Evolutionary conservation across 83 land plant genomes (phyloP), one percentile per base, ranked within the genome.

Genomic region (Larix sibirica): DNA sequence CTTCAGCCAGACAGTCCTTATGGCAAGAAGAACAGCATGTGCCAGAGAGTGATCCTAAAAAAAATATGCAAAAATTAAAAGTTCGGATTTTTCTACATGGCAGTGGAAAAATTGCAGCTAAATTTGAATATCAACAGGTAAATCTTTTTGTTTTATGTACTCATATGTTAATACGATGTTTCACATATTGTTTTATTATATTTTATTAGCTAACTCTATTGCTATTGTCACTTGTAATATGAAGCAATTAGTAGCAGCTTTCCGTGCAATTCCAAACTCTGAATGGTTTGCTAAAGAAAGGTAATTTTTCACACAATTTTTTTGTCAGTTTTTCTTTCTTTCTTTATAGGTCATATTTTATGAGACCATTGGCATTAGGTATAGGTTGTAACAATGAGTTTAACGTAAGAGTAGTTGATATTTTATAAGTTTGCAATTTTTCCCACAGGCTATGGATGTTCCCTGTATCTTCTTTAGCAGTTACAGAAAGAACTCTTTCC

Each of bases 211-310:
- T 24, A 65, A n/a, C 9, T 65, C 26, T 10, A 65, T n/a, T 31
- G 58, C 16, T 3, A 16, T 79, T 71, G 10, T 81, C 83, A 16
- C 23, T 40, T 84, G 44, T 23, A 59, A 61, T 12, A 31, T 69
- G 71, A 42, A 77, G 63, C 77, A 90, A 92, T 13, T 92, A 42
- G 86, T 92, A 4, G 84, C 38, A 54, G 90, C 90, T 79, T 84
- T 84, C 42, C 92, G 74, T 65, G 82, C 75, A 26, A 82, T 92
- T 65, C 90, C 92, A 5, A 85, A 80, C 80, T 87, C 92, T 76
- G 81, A 77, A 40, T 92, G 94, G 94, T 42, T 85, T 82, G 81
- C 85, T 5, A 86, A 88, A 82, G 94, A 92, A 86, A 92, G 92
- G 94, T 92, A 60, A 38, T 40, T 82, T 56, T 56, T 54, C 31